Evolutionary conservation across 2,329 filamentous ascomycete species (phyloP), one percentile per base, ranked within the genome.

Genomic region (Atkinsonella hypoxylon): DNA sequence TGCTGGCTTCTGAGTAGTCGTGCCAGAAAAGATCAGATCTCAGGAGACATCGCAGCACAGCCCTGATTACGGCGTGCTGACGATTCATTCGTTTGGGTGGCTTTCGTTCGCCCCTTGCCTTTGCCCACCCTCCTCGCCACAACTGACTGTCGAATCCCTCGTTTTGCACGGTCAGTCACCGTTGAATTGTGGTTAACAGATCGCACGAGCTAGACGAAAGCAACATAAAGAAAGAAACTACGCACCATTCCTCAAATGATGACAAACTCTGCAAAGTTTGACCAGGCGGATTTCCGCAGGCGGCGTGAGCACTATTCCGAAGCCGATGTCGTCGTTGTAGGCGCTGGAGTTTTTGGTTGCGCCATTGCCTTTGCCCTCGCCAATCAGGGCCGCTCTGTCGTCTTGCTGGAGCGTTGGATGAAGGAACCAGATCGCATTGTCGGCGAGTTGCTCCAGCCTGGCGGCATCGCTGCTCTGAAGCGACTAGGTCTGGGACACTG

Each of bases 381-480:
- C 53, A 83, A 86, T 59, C 93, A 97, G 70, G 90, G 89, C 49
- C 82, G 93, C 55, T 94, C 87, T 65, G 90, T 98, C 26, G 77
- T 97, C 26, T 73, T 98, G 48, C 79, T 98, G 47, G 93, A 98
- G 72, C 80, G 81, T 61, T 94, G 82, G 70, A 74, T 97, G 69
- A 89, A 89, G 68, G 85, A 97, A 72, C 93, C 93, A 18, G 86
- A 97, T 70, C 83, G 93, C 56, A 98, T 98, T 58, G 89, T 98
- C 45, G 93, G 93, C 59, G 93, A 98, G 71, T 72, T 98, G 56
- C 73, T 98, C 59, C 93, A 98, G 69, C 93, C 93, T 0, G 93
- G 93, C 47, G 93, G 93, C 47, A 83, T 95, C 34, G 74, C 80
- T 48, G 87, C 93, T 8, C 74, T 98, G 60, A 78, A 83, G 62